These are phyloP conservation scores for Metschnikowia continentalis DNA, from an alignment of 805 yeast genomes.

Conservation along the genomic window DNA sequence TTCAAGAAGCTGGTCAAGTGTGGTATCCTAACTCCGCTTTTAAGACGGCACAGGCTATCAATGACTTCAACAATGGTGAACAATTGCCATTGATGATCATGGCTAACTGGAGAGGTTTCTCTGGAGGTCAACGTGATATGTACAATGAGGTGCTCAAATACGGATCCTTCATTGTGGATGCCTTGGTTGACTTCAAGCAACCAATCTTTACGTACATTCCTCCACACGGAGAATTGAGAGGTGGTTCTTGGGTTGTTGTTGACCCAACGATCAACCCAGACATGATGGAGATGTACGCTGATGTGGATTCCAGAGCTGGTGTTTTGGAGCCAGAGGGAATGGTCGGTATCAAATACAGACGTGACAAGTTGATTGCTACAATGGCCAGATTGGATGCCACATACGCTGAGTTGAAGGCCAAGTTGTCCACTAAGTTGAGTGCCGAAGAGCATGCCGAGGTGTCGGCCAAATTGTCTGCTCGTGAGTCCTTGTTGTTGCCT, in stretches of 20 bases:
- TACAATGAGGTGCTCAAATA: conserved; percentile 95
- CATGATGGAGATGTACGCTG: conserved; percentile 99
- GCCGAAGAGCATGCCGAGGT: conserved; percentile 65
- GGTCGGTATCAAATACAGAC: conserved; percentile 97
- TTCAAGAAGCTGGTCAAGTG: conserved; percentile 98
- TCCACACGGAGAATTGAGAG: conserved; percentile 97
- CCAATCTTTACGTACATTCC: conserved; percentile 97
- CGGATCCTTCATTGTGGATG: conserved; percentile 96
- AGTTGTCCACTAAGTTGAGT: conserved; percentile 49
- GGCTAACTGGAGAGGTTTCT: conserved; percentile 99
- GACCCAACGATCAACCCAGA: conserved; percentile 96
- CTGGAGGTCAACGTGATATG: conserved; percentile 99
- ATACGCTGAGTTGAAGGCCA: conserved; percentile 63
- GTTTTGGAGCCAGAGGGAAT: conserved; percentile 98
- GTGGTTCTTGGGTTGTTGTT: conserved; percentile 99
- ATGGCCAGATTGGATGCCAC: conserved; percentile 84
- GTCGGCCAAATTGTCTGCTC: conserved; percentile 61
- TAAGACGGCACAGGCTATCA: conserved; percentile 98
- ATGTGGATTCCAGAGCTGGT: conserved; percentile 93
- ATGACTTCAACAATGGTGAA: conserved; percentile 97
- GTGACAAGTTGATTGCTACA: conserved; percentile 84
- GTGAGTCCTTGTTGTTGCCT: conserved; percentile 80
- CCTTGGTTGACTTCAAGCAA: conserved; percentile 91
- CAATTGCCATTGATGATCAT: conserved; percentile 94
- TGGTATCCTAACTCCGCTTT: conserved; percentile 99